Evolutionary conservation across 2,329 filamentous ascomycete species (phyloP), one percentile per base, ranked within the genome.

Genomic region (Hansfordia pulvinata): DNA sequence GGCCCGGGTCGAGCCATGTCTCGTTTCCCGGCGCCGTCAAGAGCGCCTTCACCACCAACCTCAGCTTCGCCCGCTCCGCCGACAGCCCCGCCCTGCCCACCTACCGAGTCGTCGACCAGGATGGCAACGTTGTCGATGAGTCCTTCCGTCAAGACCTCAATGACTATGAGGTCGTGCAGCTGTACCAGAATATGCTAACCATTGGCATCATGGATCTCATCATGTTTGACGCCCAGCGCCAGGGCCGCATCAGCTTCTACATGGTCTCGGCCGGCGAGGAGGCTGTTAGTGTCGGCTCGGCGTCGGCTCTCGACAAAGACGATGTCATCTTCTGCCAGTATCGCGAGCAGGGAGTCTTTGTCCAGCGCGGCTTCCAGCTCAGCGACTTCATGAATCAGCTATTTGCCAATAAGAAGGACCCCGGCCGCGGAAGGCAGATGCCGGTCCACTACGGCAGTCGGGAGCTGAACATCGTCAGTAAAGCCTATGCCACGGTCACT

Each of bases 221-320:
- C 49, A 96, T 96, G 86, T 94, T 93, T 46, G 90, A 98, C 45
- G 86, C 90, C 1, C 90, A 98, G 54, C 68, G 90, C 23, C 90
- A 98, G 54, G 86, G 86, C n/a, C 73, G 84, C 12, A 57, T 93
- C 30, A 86, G 78, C 51, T 98, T 98, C 56, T 98, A 98, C 55
- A 96, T 98, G 82, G 88, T 88, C 44, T 88, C 81, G 19, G 82
- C 85, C 1, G 86, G 86, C 31, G 86, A 94, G 58, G 90, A 98
- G 62, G 90, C 88, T 18, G 85, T 93, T 27, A 82, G 83, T 22
- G 77, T 98, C 3, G 90, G 85, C 2, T 86, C 80, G 2, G 83
- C 86, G 1, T 85, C 83, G 14, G 85, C 83, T 9, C 54, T 98
- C 32, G 64, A 72, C n/a, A 70, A 68, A n/a, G 69, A 78, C 27